A percentile compares a stretch with the other conserved stretches of the same genome.
Conservation (phyloP, 306 rosid genomes). For the Cicer arietinum region DNA sequence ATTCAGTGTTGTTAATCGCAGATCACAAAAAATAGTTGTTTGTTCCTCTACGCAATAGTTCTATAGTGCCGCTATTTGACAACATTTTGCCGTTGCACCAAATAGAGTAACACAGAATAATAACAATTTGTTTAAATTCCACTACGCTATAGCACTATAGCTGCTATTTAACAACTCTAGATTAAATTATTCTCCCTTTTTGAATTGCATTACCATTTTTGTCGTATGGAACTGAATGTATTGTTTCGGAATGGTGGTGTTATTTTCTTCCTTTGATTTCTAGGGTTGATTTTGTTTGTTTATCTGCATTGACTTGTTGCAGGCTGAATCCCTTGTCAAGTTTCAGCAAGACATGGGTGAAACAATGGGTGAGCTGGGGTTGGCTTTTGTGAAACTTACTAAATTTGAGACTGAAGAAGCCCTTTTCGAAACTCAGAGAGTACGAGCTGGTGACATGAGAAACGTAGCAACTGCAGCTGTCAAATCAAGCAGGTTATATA, state of each 20-base stretch:
- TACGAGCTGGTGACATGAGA: slow-evolving; percentile 77
- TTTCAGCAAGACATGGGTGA: slow-evolving; percentile 97
- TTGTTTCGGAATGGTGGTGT: slow-evolving; percentile 14
- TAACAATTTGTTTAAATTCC: too few relatives aligned
- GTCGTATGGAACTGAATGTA: slow-evolving; percentile 20
- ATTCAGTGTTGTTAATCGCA: too few relatives aligned
- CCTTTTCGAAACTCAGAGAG: slow-evolving; percentile 63
- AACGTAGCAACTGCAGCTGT: slow-evolving; percentile 92
- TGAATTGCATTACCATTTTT: slow-evolving; percentile 35
- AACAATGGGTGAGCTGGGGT: slow-evolving; percentile 88
- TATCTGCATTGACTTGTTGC: slow-evolving; percentile 36
- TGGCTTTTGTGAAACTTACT: slow-evolving; percentile 86
- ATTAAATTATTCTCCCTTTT: slow-evolving; percentile 17
- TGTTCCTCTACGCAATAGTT: too few relatives aligned
- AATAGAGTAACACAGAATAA: too few relatives aligned
- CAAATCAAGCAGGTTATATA: slow-evolving; percentile 85
- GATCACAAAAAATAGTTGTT: too few relatives aligned
- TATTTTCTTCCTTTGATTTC: slow-evolving; percentile 31
- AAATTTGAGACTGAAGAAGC: slow-evolving; percentile 94
- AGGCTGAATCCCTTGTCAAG: slow-evolving; percentile 97
- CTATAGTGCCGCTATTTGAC: too few relatives aligned
- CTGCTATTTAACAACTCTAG: too few relatives aligned
- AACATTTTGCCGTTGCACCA: too few relatives aligned
- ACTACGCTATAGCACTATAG: too few relatives aligned
- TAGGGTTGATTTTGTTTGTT: slow-evolving; percentile 30